Evolutionary conservation across 176 grass and related monocot genomes (phyloP), one percentile per base, ranked within the genome.

Genomic region (Ampelocalamus luodianensis): DNA sequence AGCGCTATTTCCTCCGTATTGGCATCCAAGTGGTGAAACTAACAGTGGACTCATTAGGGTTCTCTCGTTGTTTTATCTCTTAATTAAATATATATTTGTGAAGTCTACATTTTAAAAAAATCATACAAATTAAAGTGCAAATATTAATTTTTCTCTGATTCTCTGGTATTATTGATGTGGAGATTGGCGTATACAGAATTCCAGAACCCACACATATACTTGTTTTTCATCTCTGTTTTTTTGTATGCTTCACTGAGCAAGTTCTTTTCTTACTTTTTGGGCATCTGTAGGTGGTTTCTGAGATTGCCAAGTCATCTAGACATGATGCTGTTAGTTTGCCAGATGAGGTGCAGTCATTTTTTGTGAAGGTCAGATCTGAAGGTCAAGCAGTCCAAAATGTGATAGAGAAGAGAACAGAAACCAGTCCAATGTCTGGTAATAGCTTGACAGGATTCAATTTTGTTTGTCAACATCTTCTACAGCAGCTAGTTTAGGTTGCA

Each of bases 231-330:
- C 38, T 79, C 40, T 89, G 3, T 48, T 65, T 32, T 32, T 64
- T 74, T 37, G 34, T 54, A 67, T 66, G 5, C 79, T 61, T 83
- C 50, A 73, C 70, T 73, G 48, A 86, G 73, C 50, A 79, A 79
- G 3, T 73, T 43, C n/a, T 74, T 81, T 71, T 29, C 67, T 73
- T 75, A 23, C 4, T 12, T 56, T 90, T 89, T 79, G 79, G 74
- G 68, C 79, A 81, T 89, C 60, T 58, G 54, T 81, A 98, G 96
- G 96, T 93, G 3, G 85, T 98, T 63, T 84, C 70, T 89, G 96
- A 98, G 86, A 93, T 98, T 83, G 37, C 89, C 36, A 98, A 93
- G 87, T 91, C 93, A 90, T 95, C 87, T 69, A 82, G 42, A 72
- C 73, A 48, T 81, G 93, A 98, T 80, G 90, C 91, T 84, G 81